phyloP scores from a whole-genome alignment of 179 eudicot genomes.

The Actinidia polygama region DNA sequence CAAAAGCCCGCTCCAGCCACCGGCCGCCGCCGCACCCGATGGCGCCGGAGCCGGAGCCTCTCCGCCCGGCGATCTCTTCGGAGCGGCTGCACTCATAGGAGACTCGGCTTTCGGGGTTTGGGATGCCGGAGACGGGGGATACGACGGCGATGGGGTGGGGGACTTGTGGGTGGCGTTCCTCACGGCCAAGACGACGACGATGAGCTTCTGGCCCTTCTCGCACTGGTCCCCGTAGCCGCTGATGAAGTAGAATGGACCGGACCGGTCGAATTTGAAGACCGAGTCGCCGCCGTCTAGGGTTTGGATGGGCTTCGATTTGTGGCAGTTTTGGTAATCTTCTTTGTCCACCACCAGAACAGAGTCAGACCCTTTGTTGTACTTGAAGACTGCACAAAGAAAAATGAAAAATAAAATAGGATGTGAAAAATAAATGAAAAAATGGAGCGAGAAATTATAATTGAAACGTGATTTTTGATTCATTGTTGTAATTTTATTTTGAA shows the following conservation, averaged over 20 bases:
- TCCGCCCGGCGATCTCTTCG: background rate
- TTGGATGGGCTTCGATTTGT: slow-evolving; percentile 38
- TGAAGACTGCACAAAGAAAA: slow-evolving; percentile 41
- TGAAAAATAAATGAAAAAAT: background rate
- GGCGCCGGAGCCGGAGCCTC: slow-evolving; percentile 16
- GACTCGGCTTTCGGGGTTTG: slow-evolving; percentile 4
- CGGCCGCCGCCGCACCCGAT: slow-evolving; percentile 2
- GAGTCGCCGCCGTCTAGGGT: slow-evolving; percentile 23
- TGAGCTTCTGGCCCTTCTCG: slow-evolving; percentile 39
- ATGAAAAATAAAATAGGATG: too few relatives aligned
- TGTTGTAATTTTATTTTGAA: too few relatives aligned
- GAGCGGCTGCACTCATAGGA: background rate
- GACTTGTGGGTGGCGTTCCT: slow-evolving; percentile 5
- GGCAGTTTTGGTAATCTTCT: slow-evolving; percentile 50
- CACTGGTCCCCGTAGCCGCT: slow-evolving; percentile 43
- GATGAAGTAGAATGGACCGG: slow-evolving; percentile 45
- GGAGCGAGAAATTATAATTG: background rate
- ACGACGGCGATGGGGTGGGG: background rate
- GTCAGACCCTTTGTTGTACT: slow-evolving; percentile 40
- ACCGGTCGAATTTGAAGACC: slow-evolving; percentile 18
- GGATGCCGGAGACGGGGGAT: background rate
- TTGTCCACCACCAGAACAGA: slow-evolving; percentile 51
- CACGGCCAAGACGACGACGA: slow-evolving; percentile 30
- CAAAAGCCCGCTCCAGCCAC: too few relatives aligned
- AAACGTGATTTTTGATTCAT: too few relatives aligned